Base-by-base conservation (phyloP, 2,329 filamentous ascomycete species). In the Colletotrichum musae region DNA sequence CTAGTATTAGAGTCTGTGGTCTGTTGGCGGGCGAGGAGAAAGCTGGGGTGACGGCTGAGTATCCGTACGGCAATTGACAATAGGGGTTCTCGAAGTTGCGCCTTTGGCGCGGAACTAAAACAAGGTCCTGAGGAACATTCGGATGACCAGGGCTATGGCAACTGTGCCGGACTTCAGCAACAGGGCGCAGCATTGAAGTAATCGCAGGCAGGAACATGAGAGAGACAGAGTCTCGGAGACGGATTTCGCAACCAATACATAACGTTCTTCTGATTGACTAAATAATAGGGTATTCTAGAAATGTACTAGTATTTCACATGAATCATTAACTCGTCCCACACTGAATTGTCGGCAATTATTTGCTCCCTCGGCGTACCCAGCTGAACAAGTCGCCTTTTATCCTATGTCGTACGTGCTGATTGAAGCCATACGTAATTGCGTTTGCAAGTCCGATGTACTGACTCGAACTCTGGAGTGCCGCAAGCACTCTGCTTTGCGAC, bases 381-480 rank as follows among this genome's bases (percentile, higher is more conserved):
- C n/a, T 28, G 7, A 66, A 67, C 5, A 70, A 18, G 32, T 70
- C 67, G 16, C 67, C 67, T 32, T 61, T 70, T 41, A 70, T 57
- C 56, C 51, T 70, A 18, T 70, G 67, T 21, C 72, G 61, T 24
- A 77, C 56, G 21, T 77, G 71, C 72, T 81, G 78, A 58, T 79
- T 82, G 69, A 79, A 80, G 13, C 79, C 78, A 62, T 80, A 82
- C 1, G 80, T 80, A 24, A 81, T 61, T 2, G 80, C 79, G 62
- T 81, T 82, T 1, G 79, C 80, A 12, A 81, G 62, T 1, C 79
- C 79, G 12, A 82, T 75, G 48, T 76, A 82, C 64, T 81, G 79
- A 6, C 78, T 81, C 53, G 77, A 77, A 21, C 75, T 74, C 69
- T 82, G 80, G 59, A 80, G 59, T 13, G 79, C 74, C 24, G 57